A percentile compares a stretch with the other conserved stretches of the same genome.
phyloP scores from a whole-genome alignment of 352 stramenopile genomes.

The Globisporangium orthogonon region DNA sequence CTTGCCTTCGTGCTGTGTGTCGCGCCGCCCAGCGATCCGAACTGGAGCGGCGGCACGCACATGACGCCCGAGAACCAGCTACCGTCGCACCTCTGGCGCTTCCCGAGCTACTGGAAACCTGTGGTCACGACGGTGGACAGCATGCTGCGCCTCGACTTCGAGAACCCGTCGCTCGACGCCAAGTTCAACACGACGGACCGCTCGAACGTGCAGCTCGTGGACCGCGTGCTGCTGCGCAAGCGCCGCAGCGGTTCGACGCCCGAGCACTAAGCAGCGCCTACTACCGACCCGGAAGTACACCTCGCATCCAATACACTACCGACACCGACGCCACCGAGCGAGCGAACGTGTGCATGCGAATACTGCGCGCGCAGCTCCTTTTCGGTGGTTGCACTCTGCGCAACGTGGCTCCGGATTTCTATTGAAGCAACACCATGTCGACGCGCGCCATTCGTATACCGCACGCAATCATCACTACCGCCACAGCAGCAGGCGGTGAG shows the following conservation, averaged over 20 bases:
- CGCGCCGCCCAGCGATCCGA: constrained; percentile 36
- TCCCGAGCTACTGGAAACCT: constrained; percentile 80
- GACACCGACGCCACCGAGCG: background rate
- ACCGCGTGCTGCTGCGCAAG: constrained; percentile 58
- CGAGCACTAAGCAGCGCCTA: background rate
- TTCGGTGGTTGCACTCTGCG: background rate
- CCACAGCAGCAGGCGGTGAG: background rate
- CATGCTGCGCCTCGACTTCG: constrained; percentile 79
- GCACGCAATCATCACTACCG: background rate
- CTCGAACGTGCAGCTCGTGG: constrained; percentile 77
- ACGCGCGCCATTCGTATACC: background rate
- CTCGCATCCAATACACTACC: no score
- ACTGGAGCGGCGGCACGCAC: constrained; percentile 64
- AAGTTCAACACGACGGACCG: constrained; percentile 75
- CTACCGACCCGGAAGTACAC: background rate
- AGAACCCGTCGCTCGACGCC: constrained; percentile 66
- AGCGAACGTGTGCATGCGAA: no score
- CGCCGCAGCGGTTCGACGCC: background rate
- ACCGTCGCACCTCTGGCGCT: constrained; percentile 65
- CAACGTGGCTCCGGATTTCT: no score
- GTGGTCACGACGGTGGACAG: constrained; percentile 79
- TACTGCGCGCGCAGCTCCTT: background rate
- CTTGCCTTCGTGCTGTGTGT: background rate
- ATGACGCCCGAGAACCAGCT: constrained; percentile 46
- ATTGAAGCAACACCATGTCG: no score